Percentiles rank a stretch among this genome's conserved stretches.
Conservation (phyloP, 371 early-diverging fungal species). For the Capniomyces stellatus region DNA sequence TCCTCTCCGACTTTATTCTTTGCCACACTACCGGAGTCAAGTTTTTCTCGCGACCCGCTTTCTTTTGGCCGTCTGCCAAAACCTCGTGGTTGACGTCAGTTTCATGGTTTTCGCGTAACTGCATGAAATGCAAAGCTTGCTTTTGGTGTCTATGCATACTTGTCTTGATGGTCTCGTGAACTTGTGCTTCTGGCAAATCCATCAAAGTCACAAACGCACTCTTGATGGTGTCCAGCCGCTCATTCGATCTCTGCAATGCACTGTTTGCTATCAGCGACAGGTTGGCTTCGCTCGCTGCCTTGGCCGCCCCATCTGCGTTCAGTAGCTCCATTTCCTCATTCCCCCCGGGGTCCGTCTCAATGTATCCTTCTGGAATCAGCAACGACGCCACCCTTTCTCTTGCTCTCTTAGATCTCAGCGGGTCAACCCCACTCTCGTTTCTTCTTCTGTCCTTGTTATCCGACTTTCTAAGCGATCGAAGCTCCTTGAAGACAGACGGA, state of each 20-base stretch:
- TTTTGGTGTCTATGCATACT: slow-evolving; percentile 25
- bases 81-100: slow-evolving; percentile 7
- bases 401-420: background rate
- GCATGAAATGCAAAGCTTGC: slow-evolving; percentile 26
- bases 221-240: slow-evolving; percentile 14
- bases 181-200: slow-evolving; percentile 17
- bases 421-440: background rate
- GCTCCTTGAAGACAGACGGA: background rate
- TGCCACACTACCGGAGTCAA: background rate
- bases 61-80: background rate
- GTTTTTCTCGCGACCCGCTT: background rate
- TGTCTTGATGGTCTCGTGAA: slow-evolving; percentile 10
- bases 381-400: background rate
- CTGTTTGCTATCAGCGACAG: background rate
- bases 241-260: slow-evolving; percentile 8
- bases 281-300: background rate
- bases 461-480: background rate
- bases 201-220: slow-evolving; percentile 22
- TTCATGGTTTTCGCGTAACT: slow-evolving; percentile 17
- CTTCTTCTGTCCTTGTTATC: background rate
- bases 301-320: background rate
- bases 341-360: background rate
- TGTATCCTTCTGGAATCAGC: background rate
- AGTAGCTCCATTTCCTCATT: background rate
- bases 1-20: background rate